A percentile compares a stretch with the other conserved stretches of the same genome.
Conservation (phyloP, 176 grass and related monocot genomes). For the Dendrocalamus sinicus region DNA sequence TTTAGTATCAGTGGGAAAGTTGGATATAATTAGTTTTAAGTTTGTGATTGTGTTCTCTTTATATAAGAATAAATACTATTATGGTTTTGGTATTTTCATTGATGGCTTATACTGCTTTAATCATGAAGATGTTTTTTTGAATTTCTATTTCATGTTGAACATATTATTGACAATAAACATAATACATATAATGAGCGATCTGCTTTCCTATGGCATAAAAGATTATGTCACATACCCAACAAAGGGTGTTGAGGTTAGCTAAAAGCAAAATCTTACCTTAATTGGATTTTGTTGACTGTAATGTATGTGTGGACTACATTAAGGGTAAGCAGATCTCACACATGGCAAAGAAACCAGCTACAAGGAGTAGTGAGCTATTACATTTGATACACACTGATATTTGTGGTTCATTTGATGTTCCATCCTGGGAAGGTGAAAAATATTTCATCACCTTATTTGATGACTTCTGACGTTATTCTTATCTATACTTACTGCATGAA, state of each 20-base stretch:
- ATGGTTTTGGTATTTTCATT: too few relatives aligned
- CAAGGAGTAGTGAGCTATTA: conserved; percentile 20
- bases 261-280: not conserved
- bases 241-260: conserved; percentile 15
- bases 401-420: not conserved
- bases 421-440: not conserved
- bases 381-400: conserved; percentile 39
- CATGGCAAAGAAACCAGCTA: not conserved
- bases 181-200: conserved; percentile 22
- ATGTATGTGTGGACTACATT: not conserved
- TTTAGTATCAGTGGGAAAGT: conserved; percentile 9
- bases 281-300: not conserved
- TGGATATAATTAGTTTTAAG: conserved; percentile 5
- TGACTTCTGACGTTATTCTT: too few relatives aligned
- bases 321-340: not conserved
- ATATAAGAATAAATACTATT: conserved; percentile 22
- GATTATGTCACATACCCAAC: conserved; percentile 40
- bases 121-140: not conserved
- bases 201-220: conserved; percentile 42
- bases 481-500: too few relatives aligned
- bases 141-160: not conserved
- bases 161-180: not conserved
- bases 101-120: conserved; percentile 34
- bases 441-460: too few relatives aligned
- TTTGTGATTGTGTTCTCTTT: conserved; percentile 23